Evolutionary conservation across 768 basidiomycete species (phyloP).

Genomic region (Coprinopsis cinerea): DNA sequence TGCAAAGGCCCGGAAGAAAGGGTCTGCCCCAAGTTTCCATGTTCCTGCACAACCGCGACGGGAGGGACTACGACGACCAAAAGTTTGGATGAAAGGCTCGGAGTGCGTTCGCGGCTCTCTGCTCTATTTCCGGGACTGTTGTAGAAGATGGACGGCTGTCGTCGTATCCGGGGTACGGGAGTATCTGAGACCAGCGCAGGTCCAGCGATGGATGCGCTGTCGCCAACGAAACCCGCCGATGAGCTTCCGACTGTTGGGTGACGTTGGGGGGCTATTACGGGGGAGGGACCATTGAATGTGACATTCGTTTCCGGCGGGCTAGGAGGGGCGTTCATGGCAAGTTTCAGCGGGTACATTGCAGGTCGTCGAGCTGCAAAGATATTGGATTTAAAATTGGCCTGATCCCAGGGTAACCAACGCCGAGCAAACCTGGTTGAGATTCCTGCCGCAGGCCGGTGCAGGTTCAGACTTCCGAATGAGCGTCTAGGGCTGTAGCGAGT

Average conservation of each 20-base stretch:
- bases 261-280: conserved; percentile 9
- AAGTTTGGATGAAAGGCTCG: conserved; percentile 32
- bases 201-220: conserved; percentile 9
- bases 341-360: conserved; percentile 1
- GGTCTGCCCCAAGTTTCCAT: conserved; percentile 53
- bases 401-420: not conserved
- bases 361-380: not conserved
- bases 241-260: not conserved
- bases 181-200: conserved; percentile 20
- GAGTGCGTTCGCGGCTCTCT: conserved; percentile 29
- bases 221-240: conserved; percentile 13
- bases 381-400: not conserved
- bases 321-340: conserved; percentile 20
- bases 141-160: conserved; percentile 49
- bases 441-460: not conserved
- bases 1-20: conserved; percentile 52
- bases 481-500: not conserved
- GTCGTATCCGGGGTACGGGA: conserved; percentile 33
- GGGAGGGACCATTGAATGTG: conserved; percentile 14
- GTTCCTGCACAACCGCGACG: conserved; percentile 47
- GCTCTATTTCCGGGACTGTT: conserved; percentile 37
- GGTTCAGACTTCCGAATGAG: not conserved
- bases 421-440: conserved; percentile 2
- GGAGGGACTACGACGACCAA: conserved; percentile 69
- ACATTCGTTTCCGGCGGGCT: conserved; percentile 36